Conservation (phyloP, 257 asterid species). For the Fraxinus cuspidata region DNA sequence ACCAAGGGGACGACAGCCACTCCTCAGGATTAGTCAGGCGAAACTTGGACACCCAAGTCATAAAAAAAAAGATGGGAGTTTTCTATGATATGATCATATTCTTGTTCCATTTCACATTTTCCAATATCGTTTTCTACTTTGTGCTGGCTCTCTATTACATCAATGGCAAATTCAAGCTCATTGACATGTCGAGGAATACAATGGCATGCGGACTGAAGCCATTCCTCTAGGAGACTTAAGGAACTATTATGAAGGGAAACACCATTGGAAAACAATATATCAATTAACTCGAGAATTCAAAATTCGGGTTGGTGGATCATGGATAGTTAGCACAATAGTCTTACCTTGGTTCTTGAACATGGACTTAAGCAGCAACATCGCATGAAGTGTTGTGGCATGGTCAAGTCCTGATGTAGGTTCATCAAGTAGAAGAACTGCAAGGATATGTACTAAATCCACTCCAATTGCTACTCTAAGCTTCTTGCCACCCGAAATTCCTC, state of each 20-base stretch:
- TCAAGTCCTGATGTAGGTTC: slow-evolving; percentile 92
- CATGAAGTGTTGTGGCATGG: slow-evolving; percentile 68
- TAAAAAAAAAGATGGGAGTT: background rate
- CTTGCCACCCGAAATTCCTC: slow-evolving; percentile 84
- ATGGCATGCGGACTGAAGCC: slow-evolving; percentile 46
- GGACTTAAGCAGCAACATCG: slow-evolving; percentile 48
- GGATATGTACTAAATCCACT: slow-evolving; percentile 69
- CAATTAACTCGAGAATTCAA: slow-evolving; percentile 63
- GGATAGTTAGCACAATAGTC: slow-evolving; percentile 69
- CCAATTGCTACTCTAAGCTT: slow-evolving; percentile 75
- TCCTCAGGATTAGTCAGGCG: too few species aligned
- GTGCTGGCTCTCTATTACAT: slow-evolving; percentile 41
- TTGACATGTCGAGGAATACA: slow-evolving; percentile 63
- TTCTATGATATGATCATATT: background rate
- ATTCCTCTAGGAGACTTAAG: slow-evolving; percentile 49
- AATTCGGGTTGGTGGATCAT: slow-evolving; percentile 62
- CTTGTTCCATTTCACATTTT: slow-evolving; percentile 23
- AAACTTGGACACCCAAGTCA: accelerated
- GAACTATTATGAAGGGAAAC: slow-evolving; percentile 61
- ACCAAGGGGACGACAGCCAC: accelerated
- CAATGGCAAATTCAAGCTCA: slow-evolving; percentile 75
- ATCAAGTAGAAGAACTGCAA: slow-evolving; percentile 65
- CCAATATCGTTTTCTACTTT: slow-evolving; percentile 33
- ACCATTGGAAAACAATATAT: slow-evolving; percentile 55
- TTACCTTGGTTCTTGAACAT: slow-evolving; percentile 58